Conservation (phyloP, 2,329 filamentous ascomycete species). For the Fusarium cyanostomum region DNA sequence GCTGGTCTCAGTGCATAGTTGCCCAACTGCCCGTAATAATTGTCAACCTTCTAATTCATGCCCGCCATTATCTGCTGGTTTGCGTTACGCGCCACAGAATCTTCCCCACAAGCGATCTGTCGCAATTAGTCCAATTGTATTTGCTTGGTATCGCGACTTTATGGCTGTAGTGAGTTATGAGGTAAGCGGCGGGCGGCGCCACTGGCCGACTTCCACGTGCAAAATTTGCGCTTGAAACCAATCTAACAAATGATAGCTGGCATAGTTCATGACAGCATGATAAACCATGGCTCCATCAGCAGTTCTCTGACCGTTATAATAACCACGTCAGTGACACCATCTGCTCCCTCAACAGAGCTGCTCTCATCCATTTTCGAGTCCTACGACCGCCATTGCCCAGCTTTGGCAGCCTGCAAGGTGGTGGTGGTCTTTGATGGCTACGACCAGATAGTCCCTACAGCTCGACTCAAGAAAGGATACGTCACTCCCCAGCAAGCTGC, state of each 20-base stretch:
- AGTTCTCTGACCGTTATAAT: conserved; percentile 52
- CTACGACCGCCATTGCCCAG: conserved; percentile 54
- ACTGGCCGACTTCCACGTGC: too few relatives aligned
- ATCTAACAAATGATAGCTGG: background rate
- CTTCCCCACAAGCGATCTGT: too few relatives aligned
- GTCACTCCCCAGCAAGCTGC: conserved; percentile 58
- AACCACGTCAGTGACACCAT: conserved; percentile 65
- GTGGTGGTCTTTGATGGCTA: conserved; percentile 64
- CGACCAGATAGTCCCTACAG: conserved; percentile 55
- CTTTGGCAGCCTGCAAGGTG: conserved; percentile 54
- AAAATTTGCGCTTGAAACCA: too few relatives aligned
- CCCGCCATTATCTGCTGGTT: too few relatives aligned
- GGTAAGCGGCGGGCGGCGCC: too few relatives aligned
- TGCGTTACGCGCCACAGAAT: too few relatives aligned
- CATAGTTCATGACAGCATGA: conserved; percentile 14
- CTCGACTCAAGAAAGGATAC: conserved; percentile 63
- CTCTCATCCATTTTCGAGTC: conserved; percentile 58
- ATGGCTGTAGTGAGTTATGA: too few relatives aligned
- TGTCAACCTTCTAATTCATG: too few relatives aligned
- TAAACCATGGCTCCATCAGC: conserved; percentile 1
- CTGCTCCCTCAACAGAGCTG: conserved; percentile 62
- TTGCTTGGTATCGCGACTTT: too few relatives aligned
- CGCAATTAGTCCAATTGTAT: too few relatives aligned
- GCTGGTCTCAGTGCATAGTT: background rate
- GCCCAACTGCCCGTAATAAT: background rate